Evolutionary conservation across 2,329 filamentous ascomycete species (phyloP), one percentile per base, ranked within the genome.

Genomic region (Stemphylium beticola): DNA sequence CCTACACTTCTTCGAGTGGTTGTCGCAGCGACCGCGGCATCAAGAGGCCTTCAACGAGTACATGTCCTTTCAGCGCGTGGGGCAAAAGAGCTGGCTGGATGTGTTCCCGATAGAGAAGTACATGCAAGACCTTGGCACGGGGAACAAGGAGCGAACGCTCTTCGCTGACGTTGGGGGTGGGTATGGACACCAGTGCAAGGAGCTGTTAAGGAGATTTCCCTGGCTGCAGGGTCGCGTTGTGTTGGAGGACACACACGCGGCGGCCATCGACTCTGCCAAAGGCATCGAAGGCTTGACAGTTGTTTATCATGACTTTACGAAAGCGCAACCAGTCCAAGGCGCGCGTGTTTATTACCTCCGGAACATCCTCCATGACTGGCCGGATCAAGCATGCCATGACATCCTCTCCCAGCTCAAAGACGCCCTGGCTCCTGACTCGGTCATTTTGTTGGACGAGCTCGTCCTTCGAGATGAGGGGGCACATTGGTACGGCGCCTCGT

Each of bases 31-130:
- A 9, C 49, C 49, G 9, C 42, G 43, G 2, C 49, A 53, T 12
- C 49, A 53, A 20, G 29, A 48, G 10, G 49, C 49, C 14, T 53
- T 53, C 43, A 53, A 53, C 15, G 49, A 53, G n/a, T 53, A 53
- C 43, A 53, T 53, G 49, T 48, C 43, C 1, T 48, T 53, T n/a
- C 49, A 53, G 31, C 43, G 49, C 9, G 49, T 53, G 7, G 49
- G 49, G 7, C 49, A 53, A 15, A 41, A 53, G 17, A 48, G 49
- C 22, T 53, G 49, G 49, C 49, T 53, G 4, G 43, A 53, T 17
- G 49, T 53, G 14, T 53, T 53, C 15, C 43, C 37, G 20, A 22
- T 53, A 9, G 43, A 53, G 14, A 53, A 53, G 31, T 48, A 36
- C 14, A 4, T 53, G 37, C 20, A 14, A 9, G 20, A 34, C 6